phyloP scores from a whole-genome alignment of 495 filamentous ascomycete species.

The Lepidopterella palustris region DNA sequence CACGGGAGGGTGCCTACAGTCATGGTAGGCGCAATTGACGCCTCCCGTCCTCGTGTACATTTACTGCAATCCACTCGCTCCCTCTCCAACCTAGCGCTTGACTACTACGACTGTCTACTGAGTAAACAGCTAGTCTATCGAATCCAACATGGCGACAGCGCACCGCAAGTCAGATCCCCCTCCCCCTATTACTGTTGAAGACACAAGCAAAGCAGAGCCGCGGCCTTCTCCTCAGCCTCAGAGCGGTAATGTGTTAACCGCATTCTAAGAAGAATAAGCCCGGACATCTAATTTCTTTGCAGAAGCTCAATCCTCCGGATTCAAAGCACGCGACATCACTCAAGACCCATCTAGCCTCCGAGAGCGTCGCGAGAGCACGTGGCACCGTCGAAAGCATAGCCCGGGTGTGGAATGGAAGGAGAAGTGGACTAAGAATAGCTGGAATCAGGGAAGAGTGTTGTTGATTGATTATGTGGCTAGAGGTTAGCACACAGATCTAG shows the following conservation, averaged over 20 bases:
- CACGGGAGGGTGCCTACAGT: neutral
- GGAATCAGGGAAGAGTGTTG: constrained; percentile 32
- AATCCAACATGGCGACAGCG: neutral
- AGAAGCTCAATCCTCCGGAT: neutral
- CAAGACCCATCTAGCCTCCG: neutral
- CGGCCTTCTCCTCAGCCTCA: neutral
- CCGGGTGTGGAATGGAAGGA: constrained; percentile 31
- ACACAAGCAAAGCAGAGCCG: constrained; percentile 11
- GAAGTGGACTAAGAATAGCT: constrained; percentile 31
- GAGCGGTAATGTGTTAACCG: too few relatives aligned
- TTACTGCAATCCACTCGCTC: neutral
- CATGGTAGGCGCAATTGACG: neutral
- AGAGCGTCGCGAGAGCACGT: constrained; percentile 9
- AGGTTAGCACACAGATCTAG: neutral
- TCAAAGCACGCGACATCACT: neutral
- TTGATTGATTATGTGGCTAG: constrained; percentile 32
- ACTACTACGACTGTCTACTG: neutral
- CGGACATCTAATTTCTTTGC: neutral
- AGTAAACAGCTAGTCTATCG: neutral
- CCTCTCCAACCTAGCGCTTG: neutral
- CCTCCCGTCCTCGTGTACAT: neutral
- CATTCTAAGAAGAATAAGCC: neutral
- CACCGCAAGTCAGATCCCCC: constrained; percentile 15
- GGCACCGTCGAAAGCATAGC: constrained; percentile 21
- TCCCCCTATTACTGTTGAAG: constrained; percentile 25